Evolutionary conservation across 345 rosid genomes (phyloP).

Genomic region (Nephelium lappaceum): DNA sequence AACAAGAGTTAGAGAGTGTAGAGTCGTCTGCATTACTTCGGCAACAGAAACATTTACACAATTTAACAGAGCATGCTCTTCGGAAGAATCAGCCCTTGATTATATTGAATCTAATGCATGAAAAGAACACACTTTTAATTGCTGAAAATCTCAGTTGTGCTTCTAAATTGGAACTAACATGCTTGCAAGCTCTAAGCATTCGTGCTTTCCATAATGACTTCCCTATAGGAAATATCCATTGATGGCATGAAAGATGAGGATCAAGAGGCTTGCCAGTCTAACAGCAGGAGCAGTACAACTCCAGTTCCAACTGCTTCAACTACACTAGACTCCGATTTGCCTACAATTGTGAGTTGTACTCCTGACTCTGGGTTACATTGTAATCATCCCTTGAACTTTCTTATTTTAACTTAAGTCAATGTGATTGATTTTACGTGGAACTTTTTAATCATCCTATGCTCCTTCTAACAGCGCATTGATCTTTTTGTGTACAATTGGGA

Average conservation of each 20-base stretch:
- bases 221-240: conserved; percentile 48
- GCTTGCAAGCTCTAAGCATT: conserved; percentile 72
- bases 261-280: conserved; percentile 39
- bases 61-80: conserved; percentile 73
- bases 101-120: conserved; percentile 67
- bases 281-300: conserved; percentile 35
- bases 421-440: conserved; percentile 12
- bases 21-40: conserved; percentile 53
- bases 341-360: conserved; percentile 46
- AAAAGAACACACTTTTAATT: conserved; percentile 47
- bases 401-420: not conserved
- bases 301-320: conserved; percentile 35
- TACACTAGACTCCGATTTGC: conserved; percentile 66
- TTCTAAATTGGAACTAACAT: conserved; percentile 65
- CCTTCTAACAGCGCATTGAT: not conserved
- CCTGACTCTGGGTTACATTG: not conserved
- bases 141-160: conserved; percentile 56
- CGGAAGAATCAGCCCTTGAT: conserved; percentile 72
- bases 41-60: conserved; percentile 66
- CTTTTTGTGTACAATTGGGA: not conserved
- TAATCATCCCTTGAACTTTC: not conserved
- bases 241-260: conserved; percentile 40
- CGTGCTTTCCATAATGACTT: conserved; percentile 48
- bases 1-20: conserved; percentile 51
- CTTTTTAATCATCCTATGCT: not conserved